Percentiles rank a stretch among this genome's conserved stretches.
phyloP scores from a whole-genome alignment of 768 basidiomycete genomes.

The Boletus patriciae region DNA sequence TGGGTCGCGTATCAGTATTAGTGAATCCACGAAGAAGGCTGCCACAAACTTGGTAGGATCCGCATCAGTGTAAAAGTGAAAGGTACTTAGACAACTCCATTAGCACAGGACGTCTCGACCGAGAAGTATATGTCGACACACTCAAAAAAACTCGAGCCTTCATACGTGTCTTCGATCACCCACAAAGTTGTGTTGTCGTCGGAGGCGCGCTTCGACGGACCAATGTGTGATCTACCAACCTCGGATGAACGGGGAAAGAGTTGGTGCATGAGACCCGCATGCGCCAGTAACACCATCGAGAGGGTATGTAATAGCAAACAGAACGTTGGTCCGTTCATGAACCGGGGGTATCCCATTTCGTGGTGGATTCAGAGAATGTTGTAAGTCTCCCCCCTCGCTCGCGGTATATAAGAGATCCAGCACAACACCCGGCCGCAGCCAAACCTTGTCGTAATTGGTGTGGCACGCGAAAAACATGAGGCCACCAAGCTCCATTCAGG shows the following conservation, averaged over 20 bases:
- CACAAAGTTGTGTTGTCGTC: slow-evolving; percentile 49
- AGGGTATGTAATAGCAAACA: slow-evolving; percentile 15
- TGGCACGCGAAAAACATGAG: slow-evolving; percentile 25
- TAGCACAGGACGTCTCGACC: slow-evolving; percentile 1
- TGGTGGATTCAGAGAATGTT: slow-evolving; percentile 8
- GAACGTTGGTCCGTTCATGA: slow-evolving; percentile 10
- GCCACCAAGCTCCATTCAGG: slow-evolving; percentile 4
- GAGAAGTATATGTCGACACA: slow-evolving; percentile 34
- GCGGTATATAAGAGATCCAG: slow-evolving; percentile 4
- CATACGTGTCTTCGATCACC: slow-evolving; percentile 66
- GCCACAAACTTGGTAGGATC: slow-evolving; percentile 63
- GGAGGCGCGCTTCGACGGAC: slow-evolving; percentile 18
- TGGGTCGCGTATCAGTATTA: slow-evolving; percentile 13
- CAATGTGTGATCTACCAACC: background rate
- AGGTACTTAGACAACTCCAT: slow-evolving; percentile 42
- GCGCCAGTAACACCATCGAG: slow-evolving; percentile 12
- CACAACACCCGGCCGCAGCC: slow-evolving; percentile 18
- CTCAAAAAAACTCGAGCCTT: slow-evolving; percentile 71
- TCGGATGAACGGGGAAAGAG: slow-evolving; percentile 3
- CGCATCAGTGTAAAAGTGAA: slow-evolving; percentile 53
- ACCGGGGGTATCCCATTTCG: slow-evolving; percentile 14
- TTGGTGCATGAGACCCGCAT: slow-evolving; percentile 10
- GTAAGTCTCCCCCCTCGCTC: background rate
- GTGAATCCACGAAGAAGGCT: slow-evolving; percentile 7
- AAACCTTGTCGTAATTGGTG: slow-evolving; percentile 10